A percentile compares a stretch with the other conserved stretches of the same genome.
phyloP scores from a whole-genome alignment of 2,329 filamentous ascomycete genomes.

The Ascochyta fabae region DNA sequence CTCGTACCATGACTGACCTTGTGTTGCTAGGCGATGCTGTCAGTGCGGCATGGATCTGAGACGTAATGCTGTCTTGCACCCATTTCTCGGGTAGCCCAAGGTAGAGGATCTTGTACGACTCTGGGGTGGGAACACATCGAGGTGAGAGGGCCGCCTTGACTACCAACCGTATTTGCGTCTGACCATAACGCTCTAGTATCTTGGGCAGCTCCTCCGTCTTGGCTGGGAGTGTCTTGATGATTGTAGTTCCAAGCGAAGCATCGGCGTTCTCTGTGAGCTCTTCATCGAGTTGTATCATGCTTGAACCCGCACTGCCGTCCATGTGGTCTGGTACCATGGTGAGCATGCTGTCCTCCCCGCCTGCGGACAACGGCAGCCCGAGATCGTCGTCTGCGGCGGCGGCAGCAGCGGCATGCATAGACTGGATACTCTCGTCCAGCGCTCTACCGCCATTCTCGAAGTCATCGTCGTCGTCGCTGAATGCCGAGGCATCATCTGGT shows the following conservation, averaged over 20 bases:
- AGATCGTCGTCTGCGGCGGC: conserved; percentile 22
- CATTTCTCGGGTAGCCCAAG: conserved; percentile 40
- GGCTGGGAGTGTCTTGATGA: conserved; percentile 34
- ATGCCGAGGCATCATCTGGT: conserved; percentile 43
- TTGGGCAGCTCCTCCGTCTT: conserved; percentile 29
- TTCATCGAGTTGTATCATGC: conserved; percentile 37
- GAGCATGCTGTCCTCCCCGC: conserved; percentile 37
- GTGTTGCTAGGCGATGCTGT: conserved; percentile 39
- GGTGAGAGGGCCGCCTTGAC: conserved; percentile 38
- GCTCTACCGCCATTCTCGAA: conserved; percentile 33
- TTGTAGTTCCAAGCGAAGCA: conserved; percentile 24
- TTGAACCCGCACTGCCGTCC: conserved; percentile 28
- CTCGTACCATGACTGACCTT: conserved; percentile 44
- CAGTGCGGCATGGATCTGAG: conserved; percentile 42
- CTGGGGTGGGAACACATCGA: conserved; percentile 31
- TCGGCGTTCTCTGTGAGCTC: conserved; percentile 17
- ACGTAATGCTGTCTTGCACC: conserved; percentile 39
- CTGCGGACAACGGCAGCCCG: conserved; percentile 23
- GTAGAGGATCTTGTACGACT: conserved; percentile 44
- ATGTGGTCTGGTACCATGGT: conserved; percentile 38
- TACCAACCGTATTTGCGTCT: conserved; percentile 36
- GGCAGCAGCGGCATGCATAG: conserved; percentile 20
- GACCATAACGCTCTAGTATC: conserved; percentile 36
- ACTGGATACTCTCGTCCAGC: conserved; percentile 28
- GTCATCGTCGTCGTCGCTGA: conserved; percentile 41